Evolutionary conservation across 768 basidiomycete genomes (phyloP).

Genomic region (Pilatotrama ljubarskyi): DNA sequence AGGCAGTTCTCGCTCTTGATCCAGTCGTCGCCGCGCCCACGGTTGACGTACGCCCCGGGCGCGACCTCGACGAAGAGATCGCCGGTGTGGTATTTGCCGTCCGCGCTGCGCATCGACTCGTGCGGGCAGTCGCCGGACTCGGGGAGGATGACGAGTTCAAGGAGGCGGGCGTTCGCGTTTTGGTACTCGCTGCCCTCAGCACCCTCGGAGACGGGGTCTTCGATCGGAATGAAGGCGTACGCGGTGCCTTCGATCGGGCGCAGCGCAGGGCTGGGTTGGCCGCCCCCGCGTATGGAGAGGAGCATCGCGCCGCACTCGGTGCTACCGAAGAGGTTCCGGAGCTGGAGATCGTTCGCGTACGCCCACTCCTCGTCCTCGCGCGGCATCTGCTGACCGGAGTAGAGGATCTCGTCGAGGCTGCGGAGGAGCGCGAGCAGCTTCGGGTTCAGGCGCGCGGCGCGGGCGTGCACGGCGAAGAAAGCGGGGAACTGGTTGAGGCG

Average conservation of each 20-base stretch:
- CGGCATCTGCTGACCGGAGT: slow-evolving; percentile 59
- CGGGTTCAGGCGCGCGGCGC: slow-evolving; percentile 53
- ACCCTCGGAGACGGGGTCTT: slow-evolving; percentile 35
- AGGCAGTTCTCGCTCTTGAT: slow-evolving; percentile 74
- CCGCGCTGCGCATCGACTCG: slow-evolving; percentile 49
- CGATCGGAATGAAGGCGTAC: slow-evolving; percentile 44
- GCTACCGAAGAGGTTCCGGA: slow-evolving; percentile 70
- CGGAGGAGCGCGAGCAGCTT: slow-evolving; percentile 57
- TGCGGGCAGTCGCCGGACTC: slow-evolving; percentile 68
- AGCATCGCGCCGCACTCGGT: slow-evolving; percentile 75
- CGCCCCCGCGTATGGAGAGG: slow-evolving; percentile 49
- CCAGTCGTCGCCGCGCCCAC: slow-evolving; percentile 78
- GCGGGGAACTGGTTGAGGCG: slow-evolving; percentile 69
- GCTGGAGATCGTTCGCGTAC: slow-evolving; percentile 50
- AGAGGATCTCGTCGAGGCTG: slow-evolving; percentile 59
- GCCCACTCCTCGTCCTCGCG: slow-evolving; percentile 71
- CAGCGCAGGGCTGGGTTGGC: slow-evolving; percentile 18
- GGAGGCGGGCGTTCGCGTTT: slow-evolving; percentile 49
- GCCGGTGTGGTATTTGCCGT: slow-evolving; percentile 74
- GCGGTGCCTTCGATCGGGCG: slow-evolving; percentile 26
- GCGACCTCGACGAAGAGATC: slow-evolving; percentile 67
- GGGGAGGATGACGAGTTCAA: slow-evolving; percentile 65
- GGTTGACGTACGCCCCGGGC: slow-evolving; percentile 56
- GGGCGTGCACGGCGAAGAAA: slow-evolving; percentile 62
- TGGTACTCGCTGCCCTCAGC: slow-evolving; percentile 45